Conservation (phyloP, 176 grass and related monocot species). For the Rhynchospora breviuscula region DNA sequence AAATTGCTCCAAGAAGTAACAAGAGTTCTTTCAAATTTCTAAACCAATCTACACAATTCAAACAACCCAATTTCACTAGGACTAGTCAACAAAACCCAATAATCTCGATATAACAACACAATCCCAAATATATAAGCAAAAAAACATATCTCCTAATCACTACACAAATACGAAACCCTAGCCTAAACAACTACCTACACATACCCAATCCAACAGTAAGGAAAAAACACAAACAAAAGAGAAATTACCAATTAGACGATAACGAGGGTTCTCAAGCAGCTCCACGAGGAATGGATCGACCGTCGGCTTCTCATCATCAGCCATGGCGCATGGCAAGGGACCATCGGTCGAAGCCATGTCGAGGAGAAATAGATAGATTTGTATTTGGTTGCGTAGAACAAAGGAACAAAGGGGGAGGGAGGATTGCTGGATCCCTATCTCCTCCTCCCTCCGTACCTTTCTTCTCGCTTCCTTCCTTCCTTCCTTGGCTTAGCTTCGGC, state of each 20-base stretch:
- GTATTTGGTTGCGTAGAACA: background rate
- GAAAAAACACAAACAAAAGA: background rate
- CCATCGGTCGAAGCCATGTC: background rate
- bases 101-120: background rate
- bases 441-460: slow-evolving; percentile 25
- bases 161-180: background rate
- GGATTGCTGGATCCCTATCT: slow-evolving; percentile 15
- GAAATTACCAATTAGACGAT: slow-evolving; percentile 41
- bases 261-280: slow-evolving; percentile 46
- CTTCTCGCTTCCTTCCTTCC: background rate
- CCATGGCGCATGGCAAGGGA: background rate
- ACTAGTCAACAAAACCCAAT: background rate
- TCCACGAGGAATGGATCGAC: slow-evolving; percentile 47
- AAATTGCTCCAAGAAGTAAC: background rate
- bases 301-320: background rate
- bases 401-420: slow-evolving; percentile 18
- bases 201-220: slow-evolving; percentile 15
- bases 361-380: background rate
- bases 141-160: background rate
- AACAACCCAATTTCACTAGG: background rate
- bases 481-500: background rate
- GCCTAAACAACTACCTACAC: background rate
- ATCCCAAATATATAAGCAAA: background rate
- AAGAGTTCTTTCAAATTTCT: background rate
- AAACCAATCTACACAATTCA: background rate